Evolutionary conservation across 1,139 yeast genomes (phyloP).

Genomic region (Sugiyamaella neomexicana): DNA sequence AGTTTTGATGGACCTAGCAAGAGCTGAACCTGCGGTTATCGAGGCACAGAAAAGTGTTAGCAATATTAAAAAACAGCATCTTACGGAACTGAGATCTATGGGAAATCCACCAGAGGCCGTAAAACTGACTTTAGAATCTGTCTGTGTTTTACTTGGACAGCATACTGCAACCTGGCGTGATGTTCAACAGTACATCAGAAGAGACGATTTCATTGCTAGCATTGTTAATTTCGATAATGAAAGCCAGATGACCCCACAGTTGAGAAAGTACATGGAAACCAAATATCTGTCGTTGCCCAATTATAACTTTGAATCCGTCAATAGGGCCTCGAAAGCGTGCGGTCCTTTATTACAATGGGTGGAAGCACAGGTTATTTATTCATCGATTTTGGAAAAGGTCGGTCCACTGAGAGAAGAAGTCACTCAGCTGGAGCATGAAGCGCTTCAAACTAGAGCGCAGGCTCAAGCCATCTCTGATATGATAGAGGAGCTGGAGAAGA

Average conservation of each 20-base stretch:
- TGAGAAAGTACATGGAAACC: constrained; percentile 57
- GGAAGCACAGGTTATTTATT: constrained; percentile 74
- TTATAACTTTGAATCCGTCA: constrained; percentile 70
- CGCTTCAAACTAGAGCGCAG: constrained; percentile 62
- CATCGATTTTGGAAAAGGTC: constrained; percentile 65
- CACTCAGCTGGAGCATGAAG: constrained; percentile 54
- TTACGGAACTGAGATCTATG: constrained; percentile 89
- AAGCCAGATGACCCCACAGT: constrained; percentile 53
- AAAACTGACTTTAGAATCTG: constrained; percentile 83
- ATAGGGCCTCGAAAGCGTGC: constrained; percentile 92
- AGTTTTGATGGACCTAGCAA: constrained; percentile 64
- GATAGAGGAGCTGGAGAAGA: constrained; percentile 70
- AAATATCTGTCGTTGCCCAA: constrained; percentile 63
- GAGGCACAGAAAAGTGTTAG: constrained; percentile 88
- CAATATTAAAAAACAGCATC: constrained; percentile 86
- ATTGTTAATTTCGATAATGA: constrained; percentile 76
- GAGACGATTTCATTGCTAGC: constrained; percentile 83
- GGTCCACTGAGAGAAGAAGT: constrained; percentile 79
- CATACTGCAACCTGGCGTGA: constrained; percentile 74
- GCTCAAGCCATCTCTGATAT: constrained; percentile 71
- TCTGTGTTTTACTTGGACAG: constrained; percentile 77
- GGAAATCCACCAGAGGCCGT: constrained; percentile 88
- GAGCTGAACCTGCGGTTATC: constrained; percentile 79
- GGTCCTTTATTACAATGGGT: constrained; percentile 94
- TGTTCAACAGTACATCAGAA: constrained; percentile 74